A percentile compares a stretch with the other conserved stretches of the same genome.
phyloP scores from a whole-genome alignment of 805 yeast genomes.

The Candida mattraensis region DNA sequence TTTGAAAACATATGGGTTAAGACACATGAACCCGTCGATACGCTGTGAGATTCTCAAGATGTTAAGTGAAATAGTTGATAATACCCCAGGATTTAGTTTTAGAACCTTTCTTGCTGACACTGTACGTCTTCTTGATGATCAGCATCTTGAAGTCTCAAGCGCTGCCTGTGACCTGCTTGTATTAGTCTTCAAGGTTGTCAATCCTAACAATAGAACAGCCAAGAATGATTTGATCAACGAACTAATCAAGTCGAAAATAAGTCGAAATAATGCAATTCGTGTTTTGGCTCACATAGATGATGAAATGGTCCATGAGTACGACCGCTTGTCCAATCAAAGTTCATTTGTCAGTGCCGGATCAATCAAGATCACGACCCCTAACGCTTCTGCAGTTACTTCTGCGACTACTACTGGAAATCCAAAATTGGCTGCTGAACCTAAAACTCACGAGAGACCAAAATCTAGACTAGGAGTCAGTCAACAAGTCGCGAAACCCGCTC shows the following conservation, averaged over 20 bases:
- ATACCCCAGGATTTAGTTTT: slow-evolving; percentile 37
- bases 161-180: slow-evolving; percentile 32
- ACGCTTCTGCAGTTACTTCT: not conserved
- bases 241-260: slow-evolving; percentile 36
- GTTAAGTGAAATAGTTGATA: slow-evolving; percentile 42
- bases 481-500: not conserved
- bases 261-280: slow-evolving; percentile 22
- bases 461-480: slow-evolving; percentile 13
- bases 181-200: slow-evolving; percentile 36
- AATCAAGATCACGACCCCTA: slow-evolving; percentile 25
- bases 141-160: slow-evolving; percentile 15
- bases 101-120: slow-evolving; percentile 27
- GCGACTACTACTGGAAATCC: not conserved
- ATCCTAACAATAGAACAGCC: slow-evolving; percentile 37
- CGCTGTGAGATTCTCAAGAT: slow-evolving; percentile 46
- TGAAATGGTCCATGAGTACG: slow-evolving; percentile 22
- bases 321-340: slow-evolving; percentile 9
- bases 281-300: slow-evolving; percentile 35
- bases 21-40: slow-evolving; percentile 37
- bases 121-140: slow-evolving; percentile 24
- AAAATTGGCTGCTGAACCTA: slow-evolving; percentile 1
- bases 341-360: slow-evolving; percentile 33
- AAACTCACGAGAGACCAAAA: slow-evolving; percentile 13
- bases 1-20: slow-evolving; percentile 44
- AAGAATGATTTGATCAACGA: slow-evolving; percentile 45